A percentile compares a stretch with the other conserved stretches of the same genome.
Evolutionary conservation across 2,329 filamentous ascomycete genomes (phyloP).

Genomic region (Phyllosticta citrichinensis): DNA sequence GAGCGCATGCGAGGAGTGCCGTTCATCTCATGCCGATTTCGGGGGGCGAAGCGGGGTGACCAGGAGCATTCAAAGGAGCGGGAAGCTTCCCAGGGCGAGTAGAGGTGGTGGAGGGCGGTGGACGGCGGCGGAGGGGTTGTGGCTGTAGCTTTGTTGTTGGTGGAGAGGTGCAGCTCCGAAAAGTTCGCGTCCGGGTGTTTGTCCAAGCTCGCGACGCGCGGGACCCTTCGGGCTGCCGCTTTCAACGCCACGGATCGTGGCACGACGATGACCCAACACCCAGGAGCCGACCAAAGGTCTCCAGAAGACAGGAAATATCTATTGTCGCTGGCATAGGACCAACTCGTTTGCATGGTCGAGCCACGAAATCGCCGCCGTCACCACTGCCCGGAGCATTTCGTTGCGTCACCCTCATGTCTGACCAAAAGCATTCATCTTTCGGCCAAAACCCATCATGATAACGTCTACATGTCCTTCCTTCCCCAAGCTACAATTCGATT

Average conservation of each 20-base stretch:
- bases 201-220: constrained; percentile 10
- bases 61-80: constrained; percentile 1
- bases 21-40: constrained; percentile 58
- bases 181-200: constrained; percentile 15
- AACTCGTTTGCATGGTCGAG: neutral
- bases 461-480: neutral
- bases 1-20: constrained; percentile 72
- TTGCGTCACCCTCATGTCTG: neutral
- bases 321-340: neutral
- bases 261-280: neutral
- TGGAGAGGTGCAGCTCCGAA: constrained; percentile 19
- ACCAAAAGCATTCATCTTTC: neutral
- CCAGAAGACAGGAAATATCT: neutral
- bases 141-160: constrained; percentile 12
- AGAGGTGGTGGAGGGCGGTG: neutral
- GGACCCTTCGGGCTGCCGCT: neutral
- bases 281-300: neutral
- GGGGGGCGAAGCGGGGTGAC: neutral
- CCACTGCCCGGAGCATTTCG: neutral
- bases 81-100: constrained; percentile 1
- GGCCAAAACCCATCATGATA: neutral
- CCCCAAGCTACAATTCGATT: neutral
- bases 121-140: neutral
- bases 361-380: neutral
- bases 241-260: neutral